Evolutionary conservation across 371 early-diverging fungal species (phyloP).

Genomic region (Choanephora cucurbitarum): DNA sequence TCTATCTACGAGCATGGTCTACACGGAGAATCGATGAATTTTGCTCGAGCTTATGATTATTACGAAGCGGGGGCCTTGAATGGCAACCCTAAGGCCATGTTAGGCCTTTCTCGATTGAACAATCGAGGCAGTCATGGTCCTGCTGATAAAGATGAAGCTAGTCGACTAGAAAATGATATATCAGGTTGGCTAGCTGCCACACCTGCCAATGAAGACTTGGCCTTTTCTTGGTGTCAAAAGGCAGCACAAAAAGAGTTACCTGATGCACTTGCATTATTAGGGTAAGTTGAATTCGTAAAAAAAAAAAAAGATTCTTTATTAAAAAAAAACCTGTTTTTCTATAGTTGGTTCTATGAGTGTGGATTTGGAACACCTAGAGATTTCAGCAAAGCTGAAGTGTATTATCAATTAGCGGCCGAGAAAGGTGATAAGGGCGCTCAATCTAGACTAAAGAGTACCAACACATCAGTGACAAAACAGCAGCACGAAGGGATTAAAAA

Average conservation of each 20-base stretch:
- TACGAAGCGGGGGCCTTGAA: constrained; percentile 27
- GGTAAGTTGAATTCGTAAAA: constrained; percentile 20
- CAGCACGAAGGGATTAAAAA: constrained; percentile 17
- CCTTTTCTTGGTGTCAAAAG: constrained; percentile 43
- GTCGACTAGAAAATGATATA: constrained; percentile 28
- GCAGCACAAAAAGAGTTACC: constrained; percentile 29
- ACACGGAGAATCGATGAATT: constrained; percentile 31
- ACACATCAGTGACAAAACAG: constrained; percentile 19
- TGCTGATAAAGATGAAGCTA: constrained; percentile 23
- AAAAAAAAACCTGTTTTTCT: constrained; percentile 1
- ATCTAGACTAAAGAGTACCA: constrained; percentile 4
- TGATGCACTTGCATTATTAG: constrained; percentile 35
- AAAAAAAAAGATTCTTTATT: background rate
- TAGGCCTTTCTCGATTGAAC: constrained; percentile 34
- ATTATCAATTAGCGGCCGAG: constrained; percentile 33
- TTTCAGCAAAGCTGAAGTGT: constrained; percentile 21
- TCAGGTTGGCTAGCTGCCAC: constrained; percentile 35
- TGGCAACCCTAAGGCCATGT: constrained; percentile 35
- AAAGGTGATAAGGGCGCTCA: constrained; percentile 26
- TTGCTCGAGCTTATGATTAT: constrained; percentile 30
- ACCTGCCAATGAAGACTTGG: constrained; percentile 46
- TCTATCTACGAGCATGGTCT: constrained; percentile 31
- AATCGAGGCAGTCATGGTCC: constrained; percentile 41
- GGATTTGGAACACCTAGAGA: constrained; percentile 41
- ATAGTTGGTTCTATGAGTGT: constrained; percentile 44